A percentile compares a stretch with the other conserved stretches of the same genome.
Conservation (phyloP, 2,329 filamentous ascomycete species). For the Nothophaeocryptopus gaeumannii region DNA sequence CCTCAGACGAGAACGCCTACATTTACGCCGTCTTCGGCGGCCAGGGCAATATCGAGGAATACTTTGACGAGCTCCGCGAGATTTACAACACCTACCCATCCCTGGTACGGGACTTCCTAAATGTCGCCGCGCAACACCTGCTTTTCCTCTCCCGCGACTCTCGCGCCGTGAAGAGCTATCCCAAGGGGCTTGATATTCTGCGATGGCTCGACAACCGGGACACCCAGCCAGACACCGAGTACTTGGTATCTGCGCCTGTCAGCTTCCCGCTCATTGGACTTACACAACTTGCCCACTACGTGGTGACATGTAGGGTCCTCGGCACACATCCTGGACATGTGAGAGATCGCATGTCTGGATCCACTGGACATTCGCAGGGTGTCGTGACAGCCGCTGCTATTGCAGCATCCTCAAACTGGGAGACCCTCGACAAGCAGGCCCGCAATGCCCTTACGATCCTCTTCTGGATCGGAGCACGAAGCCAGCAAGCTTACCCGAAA, state of each 20-base stretch:
- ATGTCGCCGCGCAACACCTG: constrained; percentile 78
- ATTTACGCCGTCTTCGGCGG: constrained; percentile 95
- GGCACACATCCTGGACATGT: constrained; percentile 87
- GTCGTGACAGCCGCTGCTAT: constrained; percentile 91
- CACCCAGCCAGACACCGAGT: constrained; percentile 87
- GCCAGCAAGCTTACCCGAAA: constrained; percentile 93
- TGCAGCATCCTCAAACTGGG: constrained; percentile 87
- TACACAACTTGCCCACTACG: constrained; percentile 93
- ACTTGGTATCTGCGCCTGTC: constrained; percentile 89
- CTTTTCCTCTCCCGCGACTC: constrained; percentile 79
- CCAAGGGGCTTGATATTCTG: constrained; percentile 94
- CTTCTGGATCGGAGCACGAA: constrained; percentile 97
- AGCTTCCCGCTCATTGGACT: constrained; percentile 95
- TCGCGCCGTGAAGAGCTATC: constrained; percentile 88
- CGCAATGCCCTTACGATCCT: constrained; percentile 83
- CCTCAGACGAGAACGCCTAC: constrained; percentile 75
- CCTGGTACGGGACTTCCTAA: constrained; percentile 83
- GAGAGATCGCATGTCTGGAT: constrained; percentile 77
- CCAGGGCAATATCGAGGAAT: constrained; percentile 98
- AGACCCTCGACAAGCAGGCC: constrained; percentile 78
- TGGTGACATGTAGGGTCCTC: constrained; percentile 86
- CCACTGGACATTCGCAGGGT: constrained; percentile 95
- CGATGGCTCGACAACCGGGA: constrained; percentile 88
- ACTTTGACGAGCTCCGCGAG: constrained; percentile 94
- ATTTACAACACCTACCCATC: constrained; percentile 87